These are phyloP conservation scores for Phytophthora melonis DNA, from an alignment of 352 stramenopile species.

Conservation along the genomic window DNA sequence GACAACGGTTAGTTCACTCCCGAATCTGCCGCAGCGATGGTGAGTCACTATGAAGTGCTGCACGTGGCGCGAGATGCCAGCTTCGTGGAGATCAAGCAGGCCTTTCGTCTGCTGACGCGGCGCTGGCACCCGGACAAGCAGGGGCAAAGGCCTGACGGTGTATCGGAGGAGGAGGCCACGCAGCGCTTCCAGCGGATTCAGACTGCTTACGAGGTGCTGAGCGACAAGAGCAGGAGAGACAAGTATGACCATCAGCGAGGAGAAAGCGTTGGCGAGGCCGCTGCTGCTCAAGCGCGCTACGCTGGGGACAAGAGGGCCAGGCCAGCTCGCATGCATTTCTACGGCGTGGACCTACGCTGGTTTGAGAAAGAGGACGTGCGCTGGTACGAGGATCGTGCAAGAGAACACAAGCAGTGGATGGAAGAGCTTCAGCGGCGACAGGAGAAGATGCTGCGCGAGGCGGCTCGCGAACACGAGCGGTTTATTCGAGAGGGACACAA, in stretches of 20 bases:
- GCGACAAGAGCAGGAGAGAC: neutral
- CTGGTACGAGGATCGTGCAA: neutral
- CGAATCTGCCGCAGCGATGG: neutral
- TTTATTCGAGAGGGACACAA: neutral
- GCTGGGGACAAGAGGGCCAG: neutral
- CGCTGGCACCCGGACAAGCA: constrained; percentile 4
- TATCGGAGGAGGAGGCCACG: neutral
- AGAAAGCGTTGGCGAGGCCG: neutral
- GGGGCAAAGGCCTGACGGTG: neutral
- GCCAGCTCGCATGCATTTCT: neutral
- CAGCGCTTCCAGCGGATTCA: neutral
- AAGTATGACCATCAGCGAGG: neutral
- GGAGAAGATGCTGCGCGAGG: neutral
- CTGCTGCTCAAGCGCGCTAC: neutral
- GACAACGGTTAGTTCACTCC: neutral
- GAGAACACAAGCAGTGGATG: neutral
- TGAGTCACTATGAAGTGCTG: neutral
- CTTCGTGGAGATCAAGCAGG: neutral
- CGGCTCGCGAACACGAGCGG: neutral
- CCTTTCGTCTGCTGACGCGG: neutral
- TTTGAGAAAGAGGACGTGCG: neutral
- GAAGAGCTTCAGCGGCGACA: neutral
- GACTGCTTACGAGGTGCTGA: constrained; percentile 2
- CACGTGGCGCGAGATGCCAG: neutral
- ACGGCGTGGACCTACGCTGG: neutral